Conservation (phyloP, 208 protist species). For the Tritrichomonas foetus region DNA sequence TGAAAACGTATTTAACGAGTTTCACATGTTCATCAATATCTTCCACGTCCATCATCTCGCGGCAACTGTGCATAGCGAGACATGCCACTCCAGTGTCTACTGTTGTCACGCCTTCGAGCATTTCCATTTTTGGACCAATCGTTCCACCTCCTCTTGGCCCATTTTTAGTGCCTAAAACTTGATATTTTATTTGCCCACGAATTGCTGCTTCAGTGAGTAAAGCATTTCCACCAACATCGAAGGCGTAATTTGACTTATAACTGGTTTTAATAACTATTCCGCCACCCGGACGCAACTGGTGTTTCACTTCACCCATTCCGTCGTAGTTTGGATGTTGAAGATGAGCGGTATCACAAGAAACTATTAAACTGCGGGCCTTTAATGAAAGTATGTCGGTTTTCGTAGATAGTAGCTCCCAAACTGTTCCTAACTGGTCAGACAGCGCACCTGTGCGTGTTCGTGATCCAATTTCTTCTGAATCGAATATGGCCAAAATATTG, state of each 20-base stretch:
- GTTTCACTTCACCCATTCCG: neutral
- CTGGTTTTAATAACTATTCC: neutral
- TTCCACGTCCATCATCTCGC: neutral
- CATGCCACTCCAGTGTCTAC: neutral
- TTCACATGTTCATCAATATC: neutral
- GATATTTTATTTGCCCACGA: no score
- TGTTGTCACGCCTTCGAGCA: neutral
- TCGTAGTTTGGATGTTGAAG: neutral
- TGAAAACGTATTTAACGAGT: neutral
- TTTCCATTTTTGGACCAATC: constrained; percentile 1
- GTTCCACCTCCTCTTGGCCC: neutral
- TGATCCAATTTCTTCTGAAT: constrained; percentile 1
- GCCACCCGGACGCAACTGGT: neutral
- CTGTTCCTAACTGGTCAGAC: neutral
- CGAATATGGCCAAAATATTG: constrained; percentile 2
- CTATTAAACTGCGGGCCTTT: neutral
- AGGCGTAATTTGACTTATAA: neutral
- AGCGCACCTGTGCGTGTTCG: neutral
- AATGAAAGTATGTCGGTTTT: neutral
- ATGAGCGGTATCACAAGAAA: neutral
- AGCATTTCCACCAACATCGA: neutral
- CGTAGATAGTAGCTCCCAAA: neutral
- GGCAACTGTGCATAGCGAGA: neutral
- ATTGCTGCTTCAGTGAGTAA: neutral
- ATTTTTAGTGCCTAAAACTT: neutral